Evolutionary conservation across 1,284 basidiomycete species (phyloP).

Genomic region (Ustilago esculenta): DNA sequence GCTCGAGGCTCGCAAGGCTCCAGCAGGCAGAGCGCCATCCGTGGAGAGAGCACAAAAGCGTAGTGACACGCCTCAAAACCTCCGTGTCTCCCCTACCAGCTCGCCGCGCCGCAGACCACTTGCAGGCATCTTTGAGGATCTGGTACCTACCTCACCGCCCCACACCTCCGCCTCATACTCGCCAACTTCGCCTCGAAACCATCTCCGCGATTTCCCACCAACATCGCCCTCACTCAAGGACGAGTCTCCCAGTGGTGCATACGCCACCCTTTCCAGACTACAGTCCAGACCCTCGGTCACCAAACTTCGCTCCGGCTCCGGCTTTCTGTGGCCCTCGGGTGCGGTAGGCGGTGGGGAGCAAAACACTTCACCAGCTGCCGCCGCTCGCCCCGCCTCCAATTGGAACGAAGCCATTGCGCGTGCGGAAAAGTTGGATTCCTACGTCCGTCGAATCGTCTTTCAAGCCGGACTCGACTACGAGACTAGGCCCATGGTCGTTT

Average conservation of each 20-base stretch:
- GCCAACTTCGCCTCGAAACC: conserved; percentile 13
- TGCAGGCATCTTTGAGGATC: conserved; percentile 37
- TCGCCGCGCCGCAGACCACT: conserved; percentile 33
- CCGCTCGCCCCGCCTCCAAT: conserved; percentile 57
- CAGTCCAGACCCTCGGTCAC: conserved; percentile 30
- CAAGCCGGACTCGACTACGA: conserved; percentile 88
- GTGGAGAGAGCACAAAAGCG: background rate
- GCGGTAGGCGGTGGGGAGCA: background rate
- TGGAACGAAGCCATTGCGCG: conserved; percentile 49
- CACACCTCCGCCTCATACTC: conserved; percentile 12
- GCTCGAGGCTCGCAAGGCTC: background rate
- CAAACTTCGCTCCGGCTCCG: conserved; percentile 31
- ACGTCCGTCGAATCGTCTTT: conserved; percentile 78
- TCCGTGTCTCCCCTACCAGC: conserved; percentile 13
- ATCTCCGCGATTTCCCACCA: conserved; percentile 11
- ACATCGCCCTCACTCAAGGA: conserved; percentile 18
- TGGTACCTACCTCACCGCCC: conserved; percentile 14
- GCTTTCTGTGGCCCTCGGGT: conserved; percentile 32
- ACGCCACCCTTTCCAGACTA: conserved; percentile 37
- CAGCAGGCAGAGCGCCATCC: background rate
- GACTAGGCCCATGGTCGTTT: conserved; percentile 86
- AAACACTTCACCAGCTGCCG: conserved; percentile 4
- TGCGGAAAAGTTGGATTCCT: conserved; percentile 69
- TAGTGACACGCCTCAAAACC: background rate
- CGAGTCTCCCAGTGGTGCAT: conserved; percentile 37